Base-by-base conservation (phyloP, 2,329 filamentous ascomycete genomes). In the Fusarium tanahbumbuense region DNA sequence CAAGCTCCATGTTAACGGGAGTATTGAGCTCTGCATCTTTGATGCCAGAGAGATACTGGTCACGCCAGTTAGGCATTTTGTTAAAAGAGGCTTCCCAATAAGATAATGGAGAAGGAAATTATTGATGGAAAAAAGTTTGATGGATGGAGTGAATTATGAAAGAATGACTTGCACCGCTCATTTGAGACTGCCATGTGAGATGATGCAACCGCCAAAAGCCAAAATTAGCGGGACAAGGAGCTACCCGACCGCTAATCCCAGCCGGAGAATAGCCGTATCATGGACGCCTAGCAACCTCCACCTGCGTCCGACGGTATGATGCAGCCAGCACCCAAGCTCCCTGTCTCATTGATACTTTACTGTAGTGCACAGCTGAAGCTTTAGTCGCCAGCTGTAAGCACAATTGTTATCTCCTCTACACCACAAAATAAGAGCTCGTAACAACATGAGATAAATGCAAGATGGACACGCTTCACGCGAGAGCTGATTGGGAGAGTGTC, bases 401-500 rank as follows among this genome's bases (percentile, higher is more conserved):
- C 54, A 20, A 53, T 30, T 44, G 9, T 41, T 57, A 15, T 37
- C 42, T 47, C 42, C 23, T 20, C 22, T 34, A 37, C 16, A 52
- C 60, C 56, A 30, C 15, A 22, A 28, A 47, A 42, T 34, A 62
- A 40, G 23, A n/a, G 37, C 37, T 34, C 10, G 30, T 48, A 64
- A 47, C 74, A 78, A 59, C 47, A 80, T 80, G 78, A 76, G 62
- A 77, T 78, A 76, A 53, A 68, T 68, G 59, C 60, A 67, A 69
- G 52, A 89, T 89, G 87, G 87, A 89, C 75, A 81, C 83, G 70
- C 82, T 86, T 76, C 86, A 88, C 81, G 86, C 94, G 76, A 93
- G 93, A 75, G 92, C 93, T 76, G 93, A 95, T 81, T 99, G 96
- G 96, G 94, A 97, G 85, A 92, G 89, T 81, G 89, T 98, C 72